A percentile compares a stretch with the other conserved stretches of the same genome.
Conservation (phyloP, 1,284 basidiomycete species). For the Moesziomyces parantarcticus region DNA sequence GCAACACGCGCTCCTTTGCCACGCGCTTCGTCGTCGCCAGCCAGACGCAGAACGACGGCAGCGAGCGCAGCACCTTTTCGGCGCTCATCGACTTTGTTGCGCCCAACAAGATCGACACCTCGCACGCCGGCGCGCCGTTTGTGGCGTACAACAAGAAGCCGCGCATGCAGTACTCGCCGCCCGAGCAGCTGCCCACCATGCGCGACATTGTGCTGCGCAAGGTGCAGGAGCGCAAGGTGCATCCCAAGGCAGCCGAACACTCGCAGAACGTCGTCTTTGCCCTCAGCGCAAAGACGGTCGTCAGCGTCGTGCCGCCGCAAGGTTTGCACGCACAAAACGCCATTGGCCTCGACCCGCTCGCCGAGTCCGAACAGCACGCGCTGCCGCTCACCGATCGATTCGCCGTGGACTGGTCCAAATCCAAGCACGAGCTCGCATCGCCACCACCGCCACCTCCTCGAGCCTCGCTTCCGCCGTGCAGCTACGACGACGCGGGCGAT, state of each 20-base stretch:
- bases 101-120: conserved; percentile 33
- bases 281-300: conserved; percentile 15
- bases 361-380: conserved; percentile 27
- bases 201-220: conserved; percentile 25
- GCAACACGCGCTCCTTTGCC: conserved; percentile 55
- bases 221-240: conserved; percentile 33
- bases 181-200: conserved; percentile 21
- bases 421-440: conserved; percentile 7
- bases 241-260: conserved; percentile 15
- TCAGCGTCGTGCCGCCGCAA: conserved; percentile 20
- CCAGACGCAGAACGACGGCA: conserved; percentile 40
- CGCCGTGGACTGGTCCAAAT: conserved; percentile 47
- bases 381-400: conserved; percentile 25
- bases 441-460: conserved; percentile 9
- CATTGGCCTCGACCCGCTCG: conserved; percentile 23
- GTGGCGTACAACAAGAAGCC: conserved; percentile 37
- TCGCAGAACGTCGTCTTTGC: conserved; percentile 32
- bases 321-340: conserved; percentile 30
- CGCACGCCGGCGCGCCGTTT: conserved; percentile 25
- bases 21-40: conserved; percentile 52
- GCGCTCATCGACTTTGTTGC: conserved; percentile 54
- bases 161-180: conserved; percentile 20
- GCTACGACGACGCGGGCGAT: conserved; percentile 9
- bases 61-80: conserved; percentile 38
- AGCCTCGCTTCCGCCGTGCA: not conserved